These are phyloP conservation scores for Centaurea solstitialis DNA, from an alignment of 129 eudicot genomes.

Conservation along the genomic window DNA sequence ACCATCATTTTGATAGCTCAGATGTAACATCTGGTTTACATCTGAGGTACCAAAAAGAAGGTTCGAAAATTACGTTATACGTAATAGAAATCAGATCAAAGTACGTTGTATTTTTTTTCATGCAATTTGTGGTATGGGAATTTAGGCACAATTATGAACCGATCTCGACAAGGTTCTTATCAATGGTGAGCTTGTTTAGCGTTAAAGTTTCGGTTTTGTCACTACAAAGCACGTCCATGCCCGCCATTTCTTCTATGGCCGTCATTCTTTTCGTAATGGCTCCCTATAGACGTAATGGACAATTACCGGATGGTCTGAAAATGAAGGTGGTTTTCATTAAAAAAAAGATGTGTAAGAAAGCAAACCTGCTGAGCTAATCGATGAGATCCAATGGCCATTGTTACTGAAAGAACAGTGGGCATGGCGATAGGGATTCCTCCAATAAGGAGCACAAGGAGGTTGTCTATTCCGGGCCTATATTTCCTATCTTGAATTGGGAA, in stretches of 20 bases:
- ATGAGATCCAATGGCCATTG: slow-evolving; percentile 90
- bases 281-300: slow-evolving; percentile 21
- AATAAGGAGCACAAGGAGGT: slow-evolving; percentile 84
- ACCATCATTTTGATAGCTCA: background rate
- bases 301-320: background rate
- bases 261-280: slow-evolving; percentile 50
- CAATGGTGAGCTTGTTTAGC: slow-evolving; percentile 38
- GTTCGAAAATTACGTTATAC: background rate
- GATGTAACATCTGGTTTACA: too few relatives aligned
- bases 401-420: slow-evolving; percentile 86
- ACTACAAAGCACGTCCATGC: slow-evolving; percentile 49
- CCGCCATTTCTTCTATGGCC: slow-evolving; percentile 47
- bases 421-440: slow-evolving; percentile 93
- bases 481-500: slow-evolving; percentile 73
- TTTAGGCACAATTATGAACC: background rate
- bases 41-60: too few relatives aligned
- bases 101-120: too few relatives aligned
- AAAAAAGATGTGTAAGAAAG: slow-evolving; percentile 1
- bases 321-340: background rate
- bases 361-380: slow-evolving; percentile 81
- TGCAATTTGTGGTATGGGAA: too few relatives aligned
- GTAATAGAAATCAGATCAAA: background rate
- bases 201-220: slow-evolving; percentile 44
- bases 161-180: slow-evolving; percentile 38
- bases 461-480: slow-evolving; percentile 86